Evolutionary conservation across 2,329 filamentous ascomycete species (phyloP), one percentile per base, ranked within the genome.

Genomic region (Cryphonectria japonica): DNA sequence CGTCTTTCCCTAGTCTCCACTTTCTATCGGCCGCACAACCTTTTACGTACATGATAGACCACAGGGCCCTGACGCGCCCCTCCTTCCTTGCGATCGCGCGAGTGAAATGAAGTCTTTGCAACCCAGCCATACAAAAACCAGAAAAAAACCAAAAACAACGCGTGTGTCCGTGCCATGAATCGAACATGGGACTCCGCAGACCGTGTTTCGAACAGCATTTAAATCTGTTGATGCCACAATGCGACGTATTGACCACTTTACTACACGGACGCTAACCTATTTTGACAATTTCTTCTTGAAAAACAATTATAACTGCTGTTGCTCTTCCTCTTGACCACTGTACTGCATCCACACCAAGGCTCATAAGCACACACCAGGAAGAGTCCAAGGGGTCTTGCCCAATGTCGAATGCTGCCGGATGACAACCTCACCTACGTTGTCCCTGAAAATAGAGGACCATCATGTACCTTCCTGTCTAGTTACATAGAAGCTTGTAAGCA

Each of bases 131-230:
- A 39, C 8, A 39, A 39, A 9, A 13, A 13, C 1, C 8, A 9
- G 52, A 65, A 46, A 16, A 50, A 32, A 26, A 9, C 26, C 9
- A 57, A 57, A 32, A 65, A 50, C 7, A 39, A 39, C 37, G 32
- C 37, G 32, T 50, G 16, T 65, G 62, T 65, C 62, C 41, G 26
- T 46, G 13, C 62, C 62, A 65, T 65, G 62, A 65, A 50, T 65
- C 62, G 62, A 65, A 65, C 62, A 65, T 65, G 62, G 62, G 39
- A 13, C 62, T 65, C 62, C 39, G 22, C 62, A 32, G 62, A 34
- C 8, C 4, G 5, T n/a, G 46, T n/a, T 22, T 22, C 43, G 22
- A 50, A 50, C 43, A 50, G 43, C 37, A 11, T 9, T 39, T 39
- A 39, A 9, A 11, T 2, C 5, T 29, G 39, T 26, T 65, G 43